phyloP scores from a whole-genome alignment of 371 early-diverging fungal genomes.

The Mucor sp. region DNA sequence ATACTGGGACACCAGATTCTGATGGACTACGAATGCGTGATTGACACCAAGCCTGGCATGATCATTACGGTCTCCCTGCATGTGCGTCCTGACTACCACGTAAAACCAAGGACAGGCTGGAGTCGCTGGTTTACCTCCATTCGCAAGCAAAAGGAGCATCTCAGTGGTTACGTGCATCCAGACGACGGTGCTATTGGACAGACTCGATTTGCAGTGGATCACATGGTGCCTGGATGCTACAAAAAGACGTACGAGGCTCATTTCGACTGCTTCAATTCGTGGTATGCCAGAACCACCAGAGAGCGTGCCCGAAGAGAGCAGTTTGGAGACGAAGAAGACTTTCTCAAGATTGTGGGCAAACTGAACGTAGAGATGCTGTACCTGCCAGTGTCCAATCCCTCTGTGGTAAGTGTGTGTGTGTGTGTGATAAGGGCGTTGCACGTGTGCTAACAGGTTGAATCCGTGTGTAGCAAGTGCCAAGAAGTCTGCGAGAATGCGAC shows the following conservation, averaged over 20 bases:
- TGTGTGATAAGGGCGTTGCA: not conserved
- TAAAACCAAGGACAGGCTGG: slow-evolving; percentile 39
- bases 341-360: slow-evolving; percentile 43
- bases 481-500: slow-evolving; percentile 47
- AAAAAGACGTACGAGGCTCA: slow-evolving; percentile 34
- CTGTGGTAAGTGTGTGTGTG: slow-evolving; percentile 23
- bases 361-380: slow-evolving; percentile 43
- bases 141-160: slow-evolving; percentile 38
- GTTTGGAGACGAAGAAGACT: slow-evolving; percentile 39
- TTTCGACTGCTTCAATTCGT: slow-evolving; percentile 51
- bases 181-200: slow-evolving; percentile 52
- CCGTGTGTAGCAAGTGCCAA: slow-evolving; percentile 35
- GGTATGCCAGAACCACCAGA: slow-evolving; percentile 32
- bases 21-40: slow-evolving; percentile 48
- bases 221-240: slow-evolving; percentile 48
- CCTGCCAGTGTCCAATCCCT: slow-evolving; percentile 34
- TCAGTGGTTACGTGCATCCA: slow-evolving; percentile 43
- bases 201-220: slow-evolving; percentile 42
- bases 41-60: slow-evolving; percentile 43
- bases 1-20: slow-evolving; percentile 33
- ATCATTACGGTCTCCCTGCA: slow-evolving; percentile 49
- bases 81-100: slow-evolving; percentile 49
- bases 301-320: slow-evolving; percentile 36
- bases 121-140: slow-evolving; percentile 31
- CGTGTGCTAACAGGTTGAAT: not conserved